phyloP scores from a whole-genome alignment of 208 protist genomes.

The Crithidia brevicula region DNA sequence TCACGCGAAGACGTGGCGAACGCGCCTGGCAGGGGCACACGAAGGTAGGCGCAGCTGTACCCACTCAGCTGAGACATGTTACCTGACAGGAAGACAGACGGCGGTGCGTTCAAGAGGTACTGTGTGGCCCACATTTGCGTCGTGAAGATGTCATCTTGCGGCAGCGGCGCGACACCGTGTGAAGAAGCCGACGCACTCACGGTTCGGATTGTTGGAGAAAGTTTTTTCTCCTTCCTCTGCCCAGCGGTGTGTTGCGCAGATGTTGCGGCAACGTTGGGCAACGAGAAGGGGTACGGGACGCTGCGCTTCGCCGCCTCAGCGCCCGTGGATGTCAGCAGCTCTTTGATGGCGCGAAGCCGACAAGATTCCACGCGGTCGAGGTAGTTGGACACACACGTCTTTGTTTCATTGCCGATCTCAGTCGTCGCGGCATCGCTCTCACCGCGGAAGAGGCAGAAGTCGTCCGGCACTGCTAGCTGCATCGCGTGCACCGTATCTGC shows the following conservation, averaged over 20 bases:
- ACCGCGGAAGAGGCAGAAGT: constrained; percentile 66
- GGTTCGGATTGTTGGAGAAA: no score
- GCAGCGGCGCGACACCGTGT: neutral
- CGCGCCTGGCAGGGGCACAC: constrained; percentile 39
- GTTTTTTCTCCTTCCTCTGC: no score
- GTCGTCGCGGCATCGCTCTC: constrained; percentile 3
- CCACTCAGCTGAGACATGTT: constrained; percentile 55
- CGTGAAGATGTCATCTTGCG: neutral
- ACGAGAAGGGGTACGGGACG: constrained; percentile 2
- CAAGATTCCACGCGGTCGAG: constrained; percentile 16
- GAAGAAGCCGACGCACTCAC: neutral
- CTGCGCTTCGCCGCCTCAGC: neutral
- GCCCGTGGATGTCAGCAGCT: neutral
- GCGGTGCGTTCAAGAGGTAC: constrained; percentile 12
- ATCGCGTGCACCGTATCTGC: constrained; percentile 50
- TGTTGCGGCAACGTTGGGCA: no score
- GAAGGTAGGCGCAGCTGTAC: constrained; percentile 74
- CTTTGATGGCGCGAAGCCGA: neutral
- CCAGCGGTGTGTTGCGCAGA: no score
- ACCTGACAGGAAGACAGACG: constrained; percentile 57
- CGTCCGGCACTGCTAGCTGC: constrained; percentile 60
- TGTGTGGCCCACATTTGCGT: constrained; percentile 2
- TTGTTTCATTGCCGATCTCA: constrained; percentile 51
- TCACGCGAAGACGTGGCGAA: no score
- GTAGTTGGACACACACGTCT: constrained; percentile 70